Conservation (phyloP, 2,329 filamentous ascomycete genomes). For the Talaromyces sp. region DNA sequence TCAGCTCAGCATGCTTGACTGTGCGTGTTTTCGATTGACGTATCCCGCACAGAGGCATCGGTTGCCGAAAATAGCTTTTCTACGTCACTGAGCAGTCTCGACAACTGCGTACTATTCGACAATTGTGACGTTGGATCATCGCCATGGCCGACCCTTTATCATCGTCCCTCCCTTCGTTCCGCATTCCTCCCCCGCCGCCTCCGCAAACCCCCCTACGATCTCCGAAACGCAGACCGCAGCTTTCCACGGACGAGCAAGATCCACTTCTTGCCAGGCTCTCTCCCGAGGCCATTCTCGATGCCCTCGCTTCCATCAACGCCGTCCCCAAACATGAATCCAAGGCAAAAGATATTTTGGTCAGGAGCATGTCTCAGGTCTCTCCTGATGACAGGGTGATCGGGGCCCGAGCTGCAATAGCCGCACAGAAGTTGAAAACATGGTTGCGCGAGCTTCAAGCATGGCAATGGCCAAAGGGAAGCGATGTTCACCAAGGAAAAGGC, state of each 20-base stretch:
- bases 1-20: conserved; percentile 11
- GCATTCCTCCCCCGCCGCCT: conserved; percentile 21
- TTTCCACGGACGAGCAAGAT: conserved; percentile 35
- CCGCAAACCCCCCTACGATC: conserved; percentile 33
- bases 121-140: neutral
- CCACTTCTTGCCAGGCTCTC: conserved; percentile 49
- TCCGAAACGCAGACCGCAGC: conserved; percentile 30
- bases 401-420: conserved; percentile 53
- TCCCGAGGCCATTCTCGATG: conserved; percentile 48
- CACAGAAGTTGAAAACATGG: conserved; percentile 55
- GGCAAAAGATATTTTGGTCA: conserved; percentile 35
- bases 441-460: conserved; percentile 53
- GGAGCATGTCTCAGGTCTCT: conserved; percentile 51
- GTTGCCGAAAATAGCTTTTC: conserved; percentile 3
- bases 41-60: conserved; percentile 6
- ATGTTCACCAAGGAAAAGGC: conserved; percentile 34
- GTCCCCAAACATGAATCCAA: conserved; percentile 32
- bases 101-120: neutral
- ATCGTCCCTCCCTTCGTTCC: conserved; percentile 24
- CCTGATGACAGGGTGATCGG: conserved; percentile 53
- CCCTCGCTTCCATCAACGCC: conserved; percentile 40
- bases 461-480: conserved; percentile 47
- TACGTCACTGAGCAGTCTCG: neutral
- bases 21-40: neutral
- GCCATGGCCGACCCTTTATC: conserved; percentile 20